phyloP scores from a whole-genome alignment of 768 basidiomycete species.

The Termitomyces sp. region DNA sequence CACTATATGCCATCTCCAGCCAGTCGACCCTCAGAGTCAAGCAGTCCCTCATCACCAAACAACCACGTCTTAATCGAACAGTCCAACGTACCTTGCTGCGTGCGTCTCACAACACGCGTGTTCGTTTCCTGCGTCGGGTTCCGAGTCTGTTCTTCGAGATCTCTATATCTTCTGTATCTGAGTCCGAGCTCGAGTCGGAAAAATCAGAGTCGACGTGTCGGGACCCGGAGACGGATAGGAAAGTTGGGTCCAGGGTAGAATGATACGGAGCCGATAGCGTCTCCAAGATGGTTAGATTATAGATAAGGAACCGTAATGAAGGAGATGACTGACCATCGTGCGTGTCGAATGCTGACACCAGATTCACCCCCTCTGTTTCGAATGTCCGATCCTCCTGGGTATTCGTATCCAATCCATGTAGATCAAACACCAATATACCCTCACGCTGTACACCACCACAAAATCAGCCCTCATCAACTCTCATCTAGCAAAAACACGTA shows the following conservation, averaged over 20 bases:
- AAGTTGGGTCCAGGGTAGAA: slow-evolving; percentile 65
- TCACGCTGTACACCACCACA: slow-evolving; percentile 56
- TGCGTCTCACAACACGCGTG: no score
- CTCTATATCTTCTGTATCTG: no score
- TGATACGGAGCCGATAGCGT: slow-evolving; percentile 67
- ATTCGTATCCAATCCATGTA: slow-evolving; percentile 22
- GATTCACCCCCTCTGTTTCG: slow-evolving; percentile 16
- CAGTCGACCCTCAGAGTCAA: no score
- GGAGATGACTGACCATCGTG: slow-evolving; percentile 46
- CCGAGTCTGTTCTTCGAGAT: no score
- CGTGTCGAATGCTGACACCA: slow-evolving; percentile 41
- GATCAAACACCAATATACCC: slow-evolving; percentile 54
- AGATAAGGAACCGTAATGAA: neutral
- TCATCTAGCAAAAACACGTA: slow-evolving; percentile 23
- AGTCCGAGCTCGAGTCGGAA: slow-evolving; percentile 17
- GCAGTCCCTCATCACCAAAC: no score
- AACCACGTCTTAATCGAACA: no score
- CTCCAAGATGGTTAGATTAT: slow-evolving; percentile 35
- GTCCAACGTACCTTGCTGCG: no score
- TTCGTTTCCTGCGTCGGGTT: no score
- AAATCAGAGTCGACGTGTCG: slow-evolving; percentile 53
- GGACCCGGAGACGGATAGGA: slow-evolving; percentile 75
- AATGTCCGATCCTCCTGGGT: no score
- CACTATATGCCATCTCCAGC: no score
- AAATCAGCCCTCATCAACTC: no score